Evolutionary conservation across 768 basidiomycete species (phyloP).

Genomic region (Suillus discolor): DNA sequence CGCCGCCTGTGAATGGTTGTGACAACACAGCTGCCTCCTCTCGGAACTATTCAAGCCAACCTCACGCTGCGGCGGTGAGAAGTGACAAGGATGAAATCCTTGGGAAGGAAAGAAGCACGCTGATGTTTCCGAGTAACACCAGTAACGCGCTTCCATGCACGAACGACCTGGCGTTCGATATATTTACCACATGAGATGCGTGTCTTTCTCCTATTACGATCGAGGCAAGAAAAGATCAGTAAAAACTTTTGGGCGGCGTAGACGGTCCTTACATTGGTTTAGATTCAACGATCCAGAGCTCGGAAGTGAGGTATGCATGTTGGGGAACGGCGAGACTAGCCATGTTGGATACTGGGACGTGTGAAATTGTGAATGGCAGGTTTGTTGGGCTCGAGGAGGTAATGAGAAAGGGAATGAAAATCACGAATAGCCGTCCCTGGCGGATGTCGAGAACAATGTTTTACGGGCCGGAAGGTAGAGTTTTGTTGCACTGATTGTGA

Average conservation of each 20-base stretch:
- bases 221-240: slow-evolving; percentile 2
- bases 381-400: not conserved
- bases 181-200: slow-evolving; percentile 42
- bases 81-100: slow-evolving; percentile 66
- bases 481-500: not conserved
- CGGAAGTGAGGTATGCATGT: slow-evolving; percentile 21
- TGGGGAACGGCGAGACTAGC: slow-evolving; percentile 9
- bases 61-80: slow-evolving; percentile 54
- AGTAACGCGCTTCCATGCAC: slow-evolving; percentile 65
- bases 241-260: not conserved
- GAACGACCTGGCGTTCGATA: slow-evolving; percentile 60
- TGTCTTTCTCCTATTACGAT: slow-evolving; percentile 21
- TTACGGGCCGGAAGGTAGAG: not conserved
- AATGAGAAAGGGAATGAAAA: slow-evolving; percentile 27
- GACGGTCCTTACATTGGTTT: slow-evolving; percentile 24
- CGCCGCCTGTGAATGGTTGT: not conserved
- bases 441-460: not conserved
- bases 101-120: slow-evolving; percentile 54
- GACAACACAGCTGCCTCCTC: not conserved
- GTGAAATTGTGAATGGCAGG: not conserved
- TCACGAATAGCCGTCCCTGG: not conserved
- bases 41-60: slow-evolving; percentile 29
- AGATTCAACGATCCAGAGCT: slow-evolving; percentile 28
- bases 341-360: slow-evolving; percentile 1
- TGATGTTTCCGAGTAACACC: slow-evolving; percentile 51